Conservation (phyloP, 106 monocot genomes). For the Dendrobium officinale region DNA sequence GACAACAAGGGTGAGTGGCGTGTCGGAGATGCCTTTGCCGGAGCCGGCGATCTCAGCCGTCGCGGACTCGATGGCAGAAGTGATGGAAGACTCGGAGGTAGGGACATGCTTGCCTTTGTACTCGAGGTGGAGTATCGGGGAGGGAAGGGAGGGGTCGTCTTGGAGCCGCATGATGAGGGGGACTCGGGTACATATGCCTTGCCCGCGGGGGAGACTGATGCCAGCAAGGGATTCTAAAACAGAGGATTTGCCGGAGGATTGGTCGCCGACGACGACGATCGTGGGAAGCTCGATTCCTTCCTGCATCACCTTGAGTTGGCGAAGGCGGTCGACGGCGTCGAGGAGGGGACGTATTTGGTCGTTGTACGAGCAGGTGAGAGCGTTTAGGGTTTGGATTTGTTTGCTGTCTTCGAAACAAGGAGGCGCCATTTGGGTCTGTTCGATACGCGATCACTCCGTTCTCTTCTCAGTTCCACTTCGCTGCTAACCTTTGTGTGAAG, state of each 20-base stretch:
- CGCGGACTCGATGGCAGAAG: conserved; percentile 5
- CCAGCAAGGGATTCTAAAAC: conserved; percentile 4
- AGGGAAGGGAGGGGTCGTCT: background rate
- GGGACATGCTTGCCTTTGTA: background rate
- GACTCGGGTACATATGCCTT: conserved; percentile 20
- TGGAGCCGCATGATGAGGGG: conserved; percentile 21
- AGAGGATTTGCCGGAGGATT: conserved; percentile 13
- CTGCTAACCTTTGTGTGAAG: too few relatives aligned
- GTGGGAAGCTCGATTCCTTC: conserved; percentile 9
- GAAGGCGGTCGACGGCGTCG: too few relatives aligned
- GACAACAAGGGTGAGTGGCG: conserved; percentile 14
- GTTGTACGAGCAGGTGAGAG: background rate
- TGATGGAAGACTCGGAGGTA: background rate
- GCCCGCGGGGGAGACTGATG: conserved; percentile 12
- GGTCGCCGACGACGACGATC: conserved; percentile 9
- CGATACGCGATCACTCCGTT: too few relatives aligned
- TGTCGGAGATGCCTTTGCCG: conserved; percentile 14
- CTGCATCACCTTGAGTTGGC: background rate
- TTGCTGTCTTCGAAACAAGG: too few relatives aligned
- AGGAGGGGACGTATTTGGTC: too few relatives aligned
- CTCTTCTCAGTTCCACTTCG: too few relatives aligned
- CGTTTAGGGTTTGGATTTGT: background rate
- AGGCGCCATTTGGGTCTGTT: too few relatives aligned
- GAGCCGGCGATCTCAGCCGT: conserved; percentile 13
- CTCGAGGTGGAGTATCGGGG: conserved; percentile 1